Evolutionary conservation across 257 asterid genomes (phyloP), one percentile per base, ranked within the genome.

Genomic region (Ligustrum vulgare): DNA sequence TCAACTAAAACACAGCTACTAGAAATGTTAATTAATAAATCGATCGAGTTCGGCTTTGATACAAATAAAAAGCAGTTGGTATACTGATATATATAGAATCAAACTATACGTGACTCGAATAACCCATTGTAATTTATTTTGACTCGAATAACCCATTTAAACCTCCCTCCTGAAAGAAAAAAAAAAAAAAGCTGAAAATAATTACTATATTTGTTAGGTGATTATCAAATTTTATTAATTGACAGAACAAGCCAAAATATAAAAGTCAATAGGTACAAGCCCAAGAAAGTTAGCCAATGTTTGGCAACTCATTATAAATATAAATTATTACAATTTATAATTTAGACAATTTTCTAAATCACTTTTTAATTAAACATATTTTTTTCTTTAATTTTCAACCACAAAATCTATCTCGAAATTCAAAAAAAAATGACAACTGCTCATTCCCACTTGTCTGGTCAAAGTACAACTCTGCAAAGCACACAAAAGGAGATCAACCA

Each of bases 201-300:
- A 41, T 41, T 41, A 2, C 49, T 10, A n/a, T 41, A 41, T 41
- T 41, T 54, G 63, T 54, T 18, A 54, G 11, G 28, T 54, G 20
- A 54, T 18, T n/a, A 54, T 16, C 28, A 11, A 54, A 54, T n/a
- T n/a, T 54, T 54, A n/a, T 54, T 54, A n/a, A 10, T 60, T 9
- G 67, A 60, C 34, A 4, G 34, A 16, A 60, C 20, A 69, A 22
- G 74, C 73, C 70, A 11, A 41, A 83, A 72, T 0, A 81, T 72
- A 67, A 75, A 56, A 35, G 80, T 79, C 78, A 81, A 81, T 45
- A 70, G 45, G 82, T 58, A 77, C 73, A 75, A 74, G 51, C 41
- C 80, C 91, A 82, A 82, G 83, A 79, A 75, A 82, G n/a, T n/a
- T n/a, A n/a, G n/a, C n/a, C n/a, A n/a, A n/a, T n/a, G n/a, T n/a